Conservation (phyloP, 495 filamentous ascomycete genomes). For the Penicillium desertorum region DNA sequence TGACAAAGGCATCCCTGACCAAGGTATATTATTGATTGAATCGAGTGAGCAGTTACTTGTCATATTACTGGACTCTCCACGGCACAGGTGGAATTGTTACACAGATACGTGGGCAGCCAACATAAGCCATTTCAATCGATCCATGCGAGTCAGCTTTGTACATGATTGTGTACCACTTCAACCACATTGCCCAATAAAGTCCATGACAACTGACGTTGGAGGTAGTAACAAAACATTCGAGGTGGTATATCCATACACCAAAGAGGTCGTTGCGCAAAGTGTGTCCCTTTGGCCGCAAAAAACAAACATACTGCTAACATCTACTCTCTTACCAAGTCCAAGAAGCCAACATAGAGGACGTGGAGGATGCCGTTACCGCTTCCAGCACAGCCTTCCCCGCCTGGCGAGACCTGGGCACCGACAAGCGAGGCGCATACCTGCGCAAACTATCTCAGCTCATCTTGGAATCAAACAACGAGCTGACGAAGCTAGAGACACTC, state of each 20-base stretch:
- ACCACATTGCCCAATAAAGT: neutral
- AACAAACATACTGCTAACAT: conserved; percentile 2
- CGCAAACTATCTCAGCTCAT: conserved; percentile 57
- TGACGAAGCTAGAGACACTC: conserved; percentile 49
- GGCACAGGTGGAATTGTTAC: neutral
- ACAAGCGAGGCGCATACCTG: conserved; percentile 46
- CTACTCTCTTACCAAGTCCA: conserved; percentile 9
- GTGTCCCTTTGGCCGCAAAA: neutral
- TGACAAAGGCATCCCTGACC: neutral
- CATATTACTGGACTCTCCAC: neutral
- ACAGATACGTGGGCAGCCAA: neutral
- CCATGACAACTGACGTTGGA: neutral
- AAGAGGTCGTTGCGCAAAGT: conserved; percentile 46
- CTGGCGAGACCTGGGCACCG: conserved; percentile 54
- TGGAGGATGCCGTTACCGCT: conserved; percentile 57
- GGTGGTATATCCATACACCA: conserved; percentile 44
- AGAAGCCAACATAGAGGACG: conserved; percentile 53
- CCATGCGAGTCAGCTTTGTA: neutral
- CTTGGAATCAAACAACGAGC: conserved; percentile 44
- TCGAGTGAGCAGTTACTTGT: neutral
- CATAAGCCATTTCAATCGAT: conserved; percentile 3
- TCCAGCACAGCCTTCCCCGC: conserved; percentile 58
- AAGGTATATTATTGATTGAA: too few relatives aligned
- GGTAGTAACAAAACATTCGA: conserved; percentile 42
- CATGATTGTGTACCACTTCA: neutral